phyloP scores from a whole-genome alignment of 805 yeast species.

The Candida germanica region DNA sequence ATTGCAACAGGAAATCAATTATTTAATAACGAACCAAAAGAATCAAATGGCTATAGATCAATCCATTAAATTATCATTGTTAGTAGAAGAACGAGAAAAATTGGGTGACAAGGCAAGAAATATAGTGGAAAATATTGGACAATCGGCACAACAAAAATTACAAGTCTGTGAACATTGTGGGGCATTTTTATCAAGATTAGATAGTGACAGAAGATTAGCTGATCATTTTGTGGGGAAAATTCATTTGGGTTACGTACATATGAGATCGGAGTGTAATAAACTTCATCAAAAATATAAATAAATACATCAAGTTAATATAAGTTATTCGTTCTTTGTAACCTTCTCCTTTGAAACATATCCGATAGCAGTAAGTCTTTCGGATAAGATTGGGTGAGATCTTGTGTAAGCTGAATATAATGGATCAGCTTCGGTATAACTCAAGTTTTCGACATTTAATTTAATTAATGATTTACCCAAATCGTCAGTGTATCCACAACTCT shows the following conservation, averaged over 20 bases:
- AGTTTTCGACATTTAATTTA: constrained; percentile 73
- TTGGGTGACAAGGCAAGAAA: constrained; percentile 56
- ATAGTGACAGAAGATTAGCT: constrained; percentile 82
- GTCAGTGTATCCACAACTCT: constrained; percentile 63
- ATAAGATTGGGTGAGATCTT: constrained; percentile 86
- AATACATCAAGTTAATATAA: not conserved
- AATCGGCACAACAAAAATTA: constrained; percentile 82
- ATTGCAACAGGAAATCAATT: constrained; percentile 62
- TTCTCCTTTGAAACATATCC: constrained; percentile 45
- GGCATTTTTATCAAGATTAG: constrained; percentile 79
- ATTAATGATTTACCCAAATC: constrained; percentile 72
- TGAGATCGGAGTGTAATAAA: constrained; percentile 56
- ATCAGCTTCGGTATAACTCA: constrained; percentile 85
- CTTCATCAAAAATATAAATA: constrained; percentile 16
- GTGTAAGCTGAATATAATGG: constrained; percentile 85
- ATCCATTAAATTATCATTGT: constrained; percentile 43
- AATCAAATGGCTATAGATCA: constrained; percentile 50
- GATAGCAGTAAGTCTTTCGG: constrained; percentile 83
- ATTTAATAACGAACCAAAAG: constrained; percentile 49
- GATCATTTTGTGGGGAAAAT: constrained; percentile 88
- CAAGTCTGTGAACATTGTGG: constrained; percentile 92
- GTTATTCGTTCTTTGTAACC: constrained; percentile 8
- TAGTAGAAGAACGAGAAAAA: constrained; percentile 46
- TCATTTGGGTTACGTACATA: constrained; percentile 76
- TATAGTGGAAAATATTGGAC: constrained; percentile 71